phyloP scores from a whole-genome alignment of 129 eudicot genomes.

The Deinandra increscens region DNA sequence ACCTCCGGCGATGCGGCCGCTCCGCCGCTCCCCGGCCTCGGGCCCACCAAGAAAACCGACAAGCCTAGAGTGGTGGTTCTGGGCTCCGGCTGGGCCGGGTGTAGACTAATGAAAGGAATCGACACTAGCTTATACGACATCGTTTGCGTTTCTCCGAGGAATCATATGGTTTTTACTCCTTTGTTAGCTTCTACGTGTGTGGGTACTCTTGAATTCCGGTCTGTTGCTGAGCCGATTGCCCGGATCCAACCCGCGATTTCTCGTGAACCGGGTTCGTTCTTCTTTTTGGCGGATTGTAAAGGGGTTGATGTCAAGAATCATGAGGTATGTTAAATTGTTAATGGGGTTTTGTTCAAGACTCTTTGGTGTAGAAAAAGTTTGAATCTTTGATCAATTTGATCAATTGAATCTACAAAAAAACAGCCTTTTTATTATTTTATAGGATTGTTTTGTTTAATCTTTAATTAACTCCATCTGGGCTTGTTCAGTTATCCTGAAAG shows the following conservation, averaged over 20 bases:
- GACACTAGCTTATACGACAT: conserved; percentile 73
- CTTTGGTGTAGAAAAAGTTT: not conserved
- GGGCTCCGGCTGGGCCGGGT: conserved; percentile 98
- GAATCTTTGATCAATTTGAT: conserved; percentile 19
- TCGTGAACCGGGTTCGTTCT: conserved; percentile 73
- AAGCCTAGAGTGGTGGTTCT: conserved; percentile 91
- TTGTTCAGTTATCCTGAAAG: not conserved
- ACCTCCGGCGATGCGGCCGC: conserved; percentile 19
- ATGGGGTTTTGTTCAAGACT: conserved; percentile 13
- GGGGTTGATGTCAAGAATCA: conserved; percentile 60
- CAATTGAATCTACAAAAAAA: not conserved
- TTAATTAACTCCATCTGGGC: not conserved
- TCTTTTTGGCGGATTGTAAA: conserved; percentile 72
- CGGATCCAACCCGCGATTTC: conserved; percentile 97
- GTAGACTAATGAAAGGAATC: conserved; percentile 87
- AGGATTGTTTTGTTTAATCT: not conserved
- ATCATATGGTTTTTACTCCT: conserved; percentile 98
- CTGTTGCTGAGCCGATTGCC: conserved; percentile 93
- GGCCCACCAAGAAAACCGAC: conserved; percentile 62
- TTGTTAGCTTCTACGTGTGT: conserved; percentile 92
- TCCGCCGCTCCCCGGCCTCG: conserved; percentile 40
- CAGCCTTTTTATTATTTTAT: not conserved
- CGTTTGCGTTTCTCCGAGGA: conserved; percentile 92
- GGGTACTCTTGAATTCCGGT: conserved; percentile 94
- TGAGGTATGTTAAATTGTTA: conserved; percentile 38